Conservation (phyloP, 495 filamentous ascomycete species). For the Daldinia concentrica region DNA sequence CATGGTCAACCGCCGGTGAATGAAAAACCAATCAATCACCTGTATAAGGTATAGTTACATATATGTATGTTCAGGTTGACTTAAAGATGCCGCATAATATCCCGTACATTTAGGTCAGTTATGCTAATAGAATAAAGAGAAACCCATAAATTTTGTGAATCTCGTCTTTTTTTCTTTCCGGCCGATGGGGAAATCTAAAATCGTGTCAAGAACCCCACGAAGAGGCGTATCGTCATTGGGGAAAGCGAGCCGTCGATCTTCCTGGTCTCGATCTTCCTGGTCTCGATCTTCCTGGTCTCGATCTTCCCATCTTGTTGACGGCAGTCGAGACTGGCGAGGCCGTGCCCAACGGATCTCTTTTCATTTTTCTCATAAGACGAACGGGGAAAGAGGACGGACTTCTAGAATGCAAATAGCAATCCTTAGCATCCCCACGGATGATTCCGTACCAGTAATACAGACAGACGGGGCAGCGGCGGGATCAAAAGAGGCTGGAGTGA, state of each 20-base stretch:
- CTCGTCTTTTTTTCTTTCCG: not conserved
- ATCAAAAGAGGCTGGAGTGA: slow-evolving; percentile 1
- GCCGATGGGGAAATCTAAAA: slow-evolving; percentile 29
- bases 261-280: slow-evolving; percentile 36
- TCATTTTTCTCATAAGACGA: not conserved
- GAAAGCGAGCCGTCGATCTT: slow-evolving; percentile 30
- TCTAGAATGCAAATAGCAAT: slow-evolving; percentile 31
- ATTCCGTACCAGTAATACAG: too few species aligned
- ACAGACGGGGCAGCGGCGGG: too few species aligned
- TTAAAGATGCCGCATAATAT: not conserved
- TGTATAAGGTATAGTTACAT: too few species aligned
- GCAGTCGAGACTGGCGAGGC: slow-evolving; percentile 11
- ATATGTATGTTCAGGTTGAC: not conserved
- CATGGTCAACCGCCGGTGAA: not conserved
- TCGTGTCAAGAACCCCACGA: slow-evolving; percentile 24
- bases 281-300: slow-evolving; percentile 37
- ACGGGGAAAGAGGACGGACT: not conserved
- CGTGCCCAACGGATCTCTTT: slow-evolving; percentile 1
- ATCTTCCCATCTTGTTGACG: slow-evolving; percentile 16
- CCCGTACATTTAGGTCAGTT: not conserved
- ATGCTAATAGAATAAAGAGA: not conserved
- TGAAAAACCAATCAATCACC: not conserved
- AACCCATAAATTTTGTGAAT: slow-evolving; percentile 1
- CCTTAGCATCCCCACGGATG: slow-evolving; percentile 2
- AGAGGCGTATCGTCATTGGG: slow-evolving; percentile 21